Evolutionary conservation across 2,329 filamentous ascomycete genomes (phyloP), one percentile per base, ranked within the genome.

Genomic region (Myriosclerotinia curreyana): DNA sequence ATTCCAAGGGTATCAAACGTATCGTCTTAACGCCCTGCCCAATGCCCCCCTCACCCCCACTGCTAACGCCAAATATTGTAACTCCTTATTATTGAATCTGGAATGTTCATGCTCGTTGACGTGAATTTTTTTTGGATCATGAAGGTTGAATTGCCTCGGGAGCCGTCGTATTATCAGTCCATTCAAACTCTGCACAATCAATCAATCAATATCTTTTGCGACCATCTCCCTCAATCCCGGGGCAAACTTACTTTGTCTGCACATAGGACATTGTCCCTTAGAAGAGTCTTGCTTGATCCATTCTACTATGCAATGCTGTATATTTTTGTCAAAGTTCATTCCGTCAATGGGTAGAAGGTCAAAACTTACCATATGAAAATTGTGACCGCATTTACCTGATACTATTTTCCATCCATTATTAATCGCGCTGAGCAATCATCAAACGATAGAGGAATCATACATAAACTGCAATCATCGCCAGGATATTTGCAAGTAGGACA

Each of bases 401-500:
- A 97, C 94, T 97, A 40, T 55, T 48, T 49, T 36, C 38, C 61
- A 22, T 15, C 65, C 15, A 66, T 8, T 1, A 25, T 36, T 22
- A 58, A 9, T 46, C 42, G n/a, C 5, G 31, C 12, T n/a, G 2
- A 14, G 5, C 15, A 48, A 48, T 4, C 3, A 25, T 20, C n/a
- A 36, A 49, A 49, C 3, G 53, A 8, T 28, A 1, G 17, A 40
- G n/a, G 53, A 66, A 40, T 80, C 88, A 76, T 79, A 97, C 94
- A 82, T 66, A 99, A 82, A 65, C 90, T 90, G 78, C 95, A 99
- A 75, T 97, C 93, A 73, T 99, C 95, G 65, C 95, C 95, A 17
- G 95, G 95, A 75, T 92, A 98, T 82, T 96, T 96, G 86, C 95
- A 99, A 63, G 92, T 96, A 54, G 95, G 93, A 80, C 95, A 99